A percentile compares a stretch with the other conserved stretches of the same genome.
phyloP scores from a whole-genome alignment of 805 yeast species.

The Lachancea cidri region DNA sequence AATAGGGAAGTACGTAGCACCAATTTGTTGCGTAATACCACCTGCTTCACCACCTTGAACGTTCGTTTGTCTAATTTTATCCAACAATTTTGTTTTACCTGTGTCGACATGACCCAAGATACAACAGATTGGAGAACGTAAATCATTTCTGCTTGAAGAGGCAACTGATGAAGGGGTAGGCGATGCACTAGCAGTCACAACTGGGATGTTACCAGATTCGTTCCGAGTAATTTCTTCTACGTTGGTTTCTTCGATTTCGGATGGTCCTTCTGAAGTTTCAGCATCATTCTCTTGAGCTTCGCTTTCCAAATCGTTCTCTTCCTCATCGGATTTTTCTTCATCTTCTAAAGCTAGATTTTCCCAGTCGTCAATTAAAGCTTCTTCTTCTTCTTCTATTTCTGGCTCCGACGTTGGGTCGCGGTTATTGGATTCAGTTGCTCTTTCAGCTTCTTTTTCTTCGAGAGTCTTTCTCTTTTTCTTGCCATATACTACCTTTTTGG shows the following conservation, averaged over 20 bases:
- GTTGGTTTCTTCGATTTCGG: slow-evolving; percentile 23
- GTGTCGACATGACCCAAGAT: slow-evolving; percentile 99
- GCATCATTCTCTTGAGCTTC: slow-evolving; percentile 16
- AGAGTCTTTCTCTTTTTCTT: slow-evolving; percentile 57
- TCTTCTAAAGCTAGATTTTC: slow-evolving; percentile 63
- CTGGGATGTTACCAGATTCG: slow-evolving; percentile 20
- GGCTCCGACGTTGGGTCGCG: slow-evolving; percentile 20
- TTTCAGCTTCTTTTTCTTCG: slow-evolving; percentile 27
- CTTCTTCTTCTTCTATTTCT: slow-evolving; percentile 42
- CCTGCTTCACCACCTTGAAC: slow-evolving; percentile 99
- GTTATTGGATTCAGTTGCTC: slow-evolving; percentile 20
- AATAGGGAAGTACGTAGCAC: slow-evolving; percentile 99
- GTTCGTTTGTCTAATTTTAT: slow-evolving; percentile 95
- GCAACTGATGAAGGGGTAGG: slow-evolving; percentile 21
- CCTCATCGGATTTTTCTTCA: slow-evolving; percentile 50
- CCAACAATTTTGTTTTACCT: slow-evolving; percentile 96
- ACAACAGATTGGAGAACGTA: slow-evolving; percentile 99
- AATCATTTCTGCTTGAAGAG: slow-evolving; percentile 41
- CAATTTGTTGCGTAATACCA: slow-evolving; percentile 99
- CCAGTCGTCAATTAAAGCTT: slow-evolving; percentile 78
- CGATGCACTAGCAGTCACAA: slow-evolving; percentile 7
- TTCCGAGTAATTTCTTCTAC: slow-evolving; percentile 12
- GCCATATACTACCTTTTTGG: slow-evolving; percentile 66
- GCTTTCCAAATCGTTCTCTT: slow-evolving; percentile 47
- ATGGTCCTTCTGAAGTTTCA: slow-evolving; percentile 26